phyloP scores from a whole-genome alignment of 1,139 yeast species.

The Suhomyces choctaworum region DNA sequence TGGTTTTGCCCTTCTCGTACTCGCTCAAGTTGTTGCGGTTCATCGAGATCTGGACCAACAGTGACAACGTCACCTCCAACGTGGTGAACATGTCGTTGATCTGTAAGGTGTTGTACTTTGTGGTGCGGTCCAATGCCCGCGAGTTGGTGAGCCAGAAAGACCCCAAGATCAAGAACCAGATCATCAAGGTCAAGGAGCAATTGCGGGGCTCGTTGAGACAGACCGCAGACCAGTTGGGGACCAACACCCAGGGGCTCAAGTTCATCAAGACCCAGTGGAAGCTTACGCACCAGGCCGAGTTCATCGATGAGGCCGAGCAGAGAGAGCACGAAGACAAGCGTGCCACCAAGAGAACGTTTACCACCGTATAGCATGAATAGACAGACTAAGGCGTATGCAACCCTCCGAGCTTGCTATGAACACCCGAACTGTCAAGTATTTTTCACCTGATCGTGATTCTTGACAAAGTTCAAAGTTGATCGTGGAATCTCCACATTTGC shows the following conservation, averaged over 20 bases:
- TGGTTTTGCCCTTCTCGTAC: slow-evolving; percentile 88
- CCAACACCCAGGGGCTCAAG: slow-evolving; percentile 80
- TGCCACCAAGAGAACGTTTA: slow-evolving; percentile 69
- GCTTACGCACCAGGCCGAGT: slow-evolving; percentile 68
- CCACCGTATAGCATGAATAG: slow-evolving; percentile 26
- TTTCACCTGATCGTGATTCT: too few relatives aligned
- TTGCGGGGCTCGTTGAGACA: slow-evolving; percentile 53
- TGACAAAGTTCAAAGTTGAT: too few relatives aligned
- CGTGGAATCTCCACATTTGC: too few relatives aligned
- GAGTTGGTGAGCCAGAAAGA: slow-evolving; percentile 72
- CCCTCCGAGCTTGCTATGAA: too few relatives aligned
- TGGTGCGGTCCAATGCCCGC: slow-evolving; percentile 70
- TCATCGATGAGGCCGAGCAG: slow-evolving; percentile 69
- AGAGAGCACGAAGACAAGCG: slow-evolving; percentile 53
- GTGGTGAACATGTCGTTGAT: slow-evolving; percentile 59
- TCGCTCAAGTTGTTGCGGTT: slow-evolving; percentile 69
- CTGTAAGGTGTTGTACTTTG: slow-evolving; percentile 72
- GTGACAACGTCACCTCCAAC: slow-evolving; percentile 43
- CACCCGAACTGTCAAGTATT: too few relatives aligned
- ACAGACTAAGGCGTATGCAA: too few relatives aligned
- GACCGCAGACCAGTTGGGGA: slow-evolving; percentile 69
- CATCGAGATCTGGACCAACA: slow-evolving; percentile 72
- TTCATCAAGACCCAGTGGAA: slow-evolving; percentile 80
- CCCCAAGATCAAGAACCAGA: slow-evolving; percentile 57
- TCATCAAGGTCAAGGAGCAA: slow-evolving; percentile 57